Evolutionary conservation across 805 yeast genomes (phyloP), one percentile per base, ranked within the genome.

Genomic region (Hanseniaspora thailandica): DNA sequence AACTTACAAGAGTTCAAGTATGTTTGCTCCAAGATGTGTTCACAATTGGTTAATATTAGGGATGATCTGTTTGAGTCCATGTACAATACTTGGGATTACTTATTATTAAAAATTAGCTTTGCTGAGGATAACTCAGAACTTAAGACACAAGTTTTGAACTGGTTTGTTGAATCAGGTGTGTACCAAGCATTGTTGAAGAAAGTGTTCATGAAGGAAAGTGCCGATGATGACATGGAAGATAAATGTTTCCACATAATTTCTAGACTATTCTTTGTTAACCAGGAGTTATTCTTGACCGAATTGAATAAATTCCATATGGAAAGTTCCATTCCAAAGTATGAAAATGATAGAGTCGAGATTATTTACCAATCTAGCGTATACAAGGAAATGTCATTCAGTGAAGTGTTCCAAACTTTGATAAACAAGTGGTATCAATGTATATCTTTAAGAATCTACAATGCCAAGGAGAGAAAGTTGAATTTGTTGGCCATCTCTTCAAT

Each of bases 401-500:
- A 57, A 6, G 55, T 66, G 5, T 48, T 69, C 4, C 55, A 55
- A 41, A 66, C 63, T 51, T 63, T 71, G 22, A 34, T 67, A 13
- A 59, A 65, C 4, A 60, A 65, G 15, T 72, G 76, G 70, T 66
- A 71, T 39, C 69, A 71, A 25, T 76, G 54, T 17, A 35, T 78
- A 71, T 64, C 75, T 56, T 69, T 71, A 28, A 77, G 77, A 55
- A 75, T 85, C 54, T 84, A 83, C 40, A 87, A 82, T 60, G 89
- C 95, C 0, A 74, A 86, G 55, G 78, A 80, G 58, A 78, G 84
- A 57, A 90, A 90, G 65, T 69, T 82, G 50, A 79, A 76, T 58
- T 68, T 81, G 3, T 64, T 86, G 55, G 93, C 86, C 0, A 63
- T 84, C 8, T 68, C 82, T 3, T 67, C 81, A 10, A 59, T 84